Evolutionary conservation across 352 stramenopile species (phyloP).

Genomic region (Globisporangium canariense): DNA sequence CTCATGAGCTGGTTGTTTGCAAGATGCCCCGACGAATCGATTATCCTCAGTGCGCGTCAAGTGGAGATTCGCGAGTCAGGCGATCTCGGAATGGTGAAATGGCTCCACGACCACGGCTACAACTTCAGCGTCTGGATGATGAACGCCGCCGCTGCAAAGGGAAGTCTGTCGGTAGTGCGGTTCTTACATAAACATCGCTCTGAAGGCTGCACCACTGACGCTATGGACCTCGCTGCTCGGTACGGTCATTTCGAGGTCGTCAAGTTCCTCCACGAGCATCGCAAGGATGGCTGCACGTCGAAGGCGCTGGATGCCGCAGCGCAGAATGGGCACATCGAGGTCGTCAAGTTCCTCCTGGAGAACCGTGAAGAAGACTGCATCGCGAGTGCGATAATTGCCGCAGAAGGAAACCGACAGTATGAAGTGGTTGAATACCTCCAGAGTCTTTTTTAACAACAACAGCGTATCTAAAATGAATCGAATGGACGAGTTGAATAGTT

Average conservation of each 20-base stretch:
- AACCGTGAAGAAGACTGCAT: not conserved
- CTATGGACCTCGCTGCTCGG: slow-evolving; percentile 7
- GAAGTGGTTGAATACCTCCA: not conserved
- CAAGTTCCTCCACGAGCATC: slow-evolving; percentile 5
- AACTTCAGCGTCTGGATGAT: slow-evolving; percentile 7
- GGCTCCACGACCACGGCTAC: slow-evolving; percentile 6
- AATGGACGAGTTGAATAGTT: not conserved
- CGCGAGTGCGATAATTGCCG: not conserved
- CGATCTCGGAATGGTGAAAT: slow-evolving; percentile 1
- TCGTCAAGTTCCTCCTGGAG: not conserved
- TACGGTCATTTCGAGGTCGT: slow-evolving; percentile 6
- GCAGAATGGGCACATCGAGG: not conserved
- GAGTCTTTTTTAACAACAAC: not conserved
- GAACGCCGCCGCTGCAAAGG: slow-evolving; percentile 9
- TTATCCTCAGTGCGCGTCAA: not conserved
- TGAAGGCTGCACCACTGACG: slow-evolving; percentile 3
- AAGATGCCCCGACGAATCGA: not conserved
- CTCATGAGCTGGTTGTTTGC: slow-evolving; percentile 6
- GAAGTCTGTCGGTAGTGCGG: not conserved
- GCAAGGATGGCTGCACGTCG: slow-evolving; percentile 2
- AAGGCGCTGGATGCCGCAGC: slow-evolving; percentile 1
- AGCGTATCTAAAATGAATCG: not conserved
- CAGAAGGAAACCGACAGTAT: not conserved
- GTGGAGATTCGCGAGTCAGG: slow-evolving; percentile 2
- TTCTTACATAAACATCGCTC: not conserved